Conservation (phyloP, 75 land plant species). For the Sequoia sempervirens region DNA sequence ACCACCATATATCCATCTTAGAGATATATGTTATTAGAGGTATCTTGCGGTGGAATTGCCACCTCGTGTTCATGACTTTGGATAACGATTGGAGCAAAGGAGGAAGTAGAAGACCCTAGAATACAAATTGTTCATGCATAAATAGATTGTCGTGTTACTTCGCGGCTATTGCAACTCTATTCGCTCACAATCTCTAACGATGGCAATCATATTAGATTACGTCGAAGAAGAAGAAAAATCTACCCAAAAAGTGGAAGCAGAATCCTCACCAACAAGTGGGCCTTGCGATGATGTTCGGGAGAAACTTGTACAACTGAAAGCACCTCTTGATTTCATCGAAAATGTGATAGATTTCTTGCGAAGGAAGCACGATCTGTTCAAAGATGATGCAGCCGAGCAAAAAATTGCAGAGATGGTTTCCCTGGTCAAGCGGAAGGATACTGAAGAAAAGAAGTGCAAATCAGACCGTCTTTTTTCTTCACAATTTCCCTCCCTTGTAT, state of each 20-base stretch:
- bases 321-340: constrained; percentile 41
- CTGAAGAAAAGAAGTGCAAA: constrained; percentile 22
- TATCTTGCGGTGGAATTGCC: no score
- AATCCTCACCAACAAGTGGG: not conserved
- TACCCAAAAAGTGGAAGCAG: not conserved
- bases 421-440: constrained; percentile 20
- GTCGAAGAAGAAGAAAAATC: constrained; percentile 25
- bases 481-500: not conserved
- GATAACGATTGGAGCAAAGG: no score
- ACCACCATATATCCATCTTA: no score
- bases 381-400: constrained; percentile 19
- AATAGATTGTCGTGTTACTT: no score
- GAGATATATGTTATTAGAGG: no score
- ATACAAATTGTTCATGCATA: no score
- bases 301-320: constrained; percentile 20
- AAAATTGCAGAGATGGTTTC: constrained; percentile 15
- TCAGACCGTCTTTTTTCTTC: not conserved
- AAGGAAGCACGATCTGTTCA: constrained; percentile 34
- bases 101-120: no score
- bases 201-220: constrained; percentile 56
- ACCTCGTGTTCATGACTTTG: no score
- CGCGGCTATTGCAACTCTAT: no score
- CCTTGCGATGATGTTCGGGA: constrained; percentile 15
- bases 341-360: constrained; percentile 46
- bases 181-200: no score